Conservation (phyloP, 2,329 filamentous ascomycete species). For the Penicillium sp. region DNA sequence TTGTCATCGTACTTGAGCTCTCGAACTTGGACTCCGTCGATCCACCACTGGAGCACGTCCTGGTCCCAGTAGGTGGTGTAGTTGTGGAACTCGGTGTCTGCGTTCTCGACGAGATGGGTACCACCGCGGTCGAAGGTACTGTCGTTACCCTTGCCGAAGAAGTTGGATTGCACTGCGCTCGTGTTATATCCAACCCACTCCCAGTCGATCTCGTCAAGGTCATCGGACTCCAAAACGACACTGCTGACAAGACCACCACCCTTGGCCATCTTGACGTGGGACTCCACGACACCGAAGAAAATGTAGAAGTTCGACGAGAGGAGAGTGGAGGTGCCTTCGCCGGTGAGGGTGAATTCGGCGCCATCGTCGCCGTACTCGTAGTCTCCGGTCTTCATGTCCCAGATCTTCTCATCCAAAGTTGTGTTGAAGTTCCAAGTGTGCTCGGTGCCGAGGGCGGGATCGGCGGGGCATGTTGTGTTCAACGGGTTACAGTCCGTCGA, state of each 20-base stretch:
- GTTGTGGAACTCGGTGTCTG: constrained; percentile 52
- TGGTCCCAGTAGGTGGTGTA: constrained; percentile 67
- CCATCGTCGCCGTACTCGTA: constrained; percentile 66
- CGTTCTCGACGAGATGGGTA: constrained; percentile 67
- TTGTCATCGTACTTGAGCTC: constrained; percentile 62
- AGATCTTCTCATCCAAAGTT: constrained; percentile 60
- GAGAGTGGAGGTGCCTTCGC: constrained; percentile 75
- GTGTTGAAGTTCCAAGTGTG: constrained; percentile 67
- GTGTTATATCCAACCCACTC: constrained; percentile 46
- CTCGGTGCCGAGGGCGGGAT: constrained; percentile 67
- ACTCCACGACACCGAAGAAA: constrained; percentile 79
- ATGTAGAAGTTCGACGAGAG: constrained; percentile 80
- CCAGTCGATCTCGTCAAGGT: constrained; percentile 86
- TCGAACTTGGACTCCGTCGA: constrained; percentile 64
- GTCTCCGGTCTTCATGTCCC: constrained; percentile 68
- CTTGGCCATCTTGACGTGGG: constrained; percentile 73
- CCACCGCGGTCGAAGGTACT: constrained; percentile 76
- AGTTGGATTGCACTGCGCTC: constrained; percentile 72
- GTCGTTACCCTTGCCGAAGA: constrained; percentile 90
- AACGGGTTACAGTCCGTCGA: constrained; percentile 76
- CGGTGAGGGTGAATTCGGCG: constrained; percentile 70
- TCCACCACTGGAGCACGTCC: constrained; percentile 65
- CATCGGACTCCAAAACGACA: constrained; percentile 80
- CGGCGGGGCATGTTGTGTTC: constrained; percentile 67
- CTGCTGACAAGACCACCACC: constrained; percentile 78